A percentile compares a stretch with the other conserved stretches of the same genome.
Conservation (phyloP, 139 green algal genomes). For the Axilococcus clingmanii region DNA sequence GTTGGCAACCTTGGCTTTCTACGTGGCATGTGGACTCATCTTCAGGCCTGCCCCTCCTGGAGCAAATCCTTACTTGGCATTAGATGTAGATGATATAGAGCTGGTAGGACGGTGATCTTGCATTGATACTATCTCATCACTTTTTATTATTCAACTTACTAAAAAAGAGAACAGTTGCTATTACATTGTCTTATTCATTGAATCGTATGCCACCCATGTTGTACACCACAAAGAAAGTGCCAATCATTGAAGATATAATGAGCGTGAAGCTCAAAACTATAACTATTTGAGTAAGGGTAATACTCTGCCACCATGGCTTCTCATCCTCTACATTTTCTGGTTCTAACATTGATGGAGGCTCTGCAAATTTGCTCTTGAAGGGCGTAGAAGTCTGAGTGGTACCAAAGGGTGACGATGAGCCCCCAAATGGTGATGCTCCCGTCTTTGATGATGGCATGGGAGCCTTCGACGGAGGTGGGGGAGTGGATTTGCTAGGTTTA, state of each 20-base stretch:
- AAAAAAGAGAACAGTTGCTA: neutral
- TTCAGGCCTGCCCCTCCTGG: constrained; percentile 54
- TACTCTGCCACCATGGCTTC: constrained; percentile 44
- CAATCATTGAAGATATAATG: constrained; percentile 72
- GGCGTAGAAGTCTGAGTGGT: constrained; percentile 17
- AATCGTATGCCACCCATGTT: constrained; percentile 52
- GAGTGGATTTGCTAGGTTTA: neutral
- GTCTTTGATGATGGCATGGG: constrained; percentile 15
- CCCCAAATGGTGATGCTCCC: constrained; percentile 20
- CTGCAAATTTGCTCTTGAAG: constrained; percentile 21
- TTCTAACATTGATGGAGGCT: constrained; percentile 56
- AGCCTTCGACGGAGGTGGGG: neutral
- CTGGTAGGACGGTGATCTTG: neutral
- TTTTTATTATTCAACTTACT: neutral
- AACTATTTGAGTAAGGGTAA: constrained; percentile 65
- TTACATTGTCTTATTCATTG: constrained; percentile 32
- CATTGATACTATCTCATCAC: neutral
- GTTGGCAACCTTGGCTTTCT: constrained; percentile 83
- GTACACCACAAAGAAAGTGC: constrained; percentile 57
- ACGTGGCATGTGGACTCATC: constrained; percentile 66
- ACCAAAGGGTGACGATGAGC: constrained; percentile 4
- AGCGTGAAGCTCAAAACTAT: constrained; percentile 56
- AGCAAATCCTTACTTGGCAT: constrained; percentile 70
- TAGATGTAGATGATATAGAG: constrained; percentile 15
- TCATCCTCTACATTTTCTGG: constrained; percentile 38